phyloP scores from a whole-genome alignment of 106 monocot species.

The Acanthochlamys bracteata region DNA sequence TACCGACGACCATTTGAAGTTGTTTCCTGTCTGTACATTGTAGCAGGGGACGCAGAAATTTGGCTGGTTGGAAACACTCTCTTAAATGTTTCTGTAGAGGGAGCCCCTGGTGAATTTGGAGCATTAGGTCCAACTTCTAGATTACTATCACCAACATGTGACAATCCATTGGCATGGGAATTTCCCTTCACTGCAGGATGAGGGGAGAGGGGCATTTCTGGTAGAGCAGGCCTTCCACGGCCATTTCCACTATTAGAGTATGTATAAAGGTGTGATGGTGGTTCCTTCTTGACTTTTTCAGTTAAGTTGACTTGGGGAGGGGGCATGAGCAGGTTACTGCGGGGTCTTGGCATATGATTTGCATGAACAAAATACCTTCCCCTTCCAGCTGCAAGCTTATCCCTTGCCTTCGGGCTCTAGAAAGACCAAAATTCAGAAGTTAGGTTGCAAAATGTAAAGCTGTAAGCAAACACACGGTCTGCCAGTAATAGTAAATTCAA shows the following conservation, averaged over 20 bases:
- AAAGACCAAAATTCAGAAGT: too few species aligned
- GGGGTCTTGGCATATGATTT: slow-evolving; percentile 13
- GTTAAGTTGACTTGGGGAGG: slow-evolving; percentile 8
- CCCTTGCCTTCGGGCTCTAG: slow-evolving; percentile 4
- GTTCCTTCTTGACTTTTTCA: slow-evolving; percentile 17
- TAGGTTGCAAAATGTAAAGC: too few species aligned
- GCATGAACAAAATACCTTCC: slow-evolving; percentile 17
- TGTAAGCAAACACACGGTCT: too few species aligned
- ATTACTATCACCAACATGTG: slow-evolving; percentile 2
- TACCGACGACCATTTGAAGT: slow-evolving; percentile 25
- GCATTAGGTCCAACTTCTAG: slow-evolving; percentile 55
- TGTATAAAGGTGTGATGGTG: slow-evolving; percentile 5
- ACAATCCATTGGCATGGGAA: slow-evolving; percentile 17
- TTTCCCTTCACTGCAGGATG: slow-evolving; percentile 13
- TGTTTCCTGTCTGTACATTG: slow-evolving; percentile 3
- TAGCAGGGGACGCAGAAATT: slow-evolving; percentile 13
- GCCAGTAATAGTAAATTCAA: too few species aligned
- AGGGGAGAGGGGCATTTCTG: slow-evolving; percentile 10
- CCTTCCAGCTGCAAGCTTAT: slow-evolving; percentile 29
- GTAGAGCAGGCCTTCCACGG: slow-evolving; percentile 13
- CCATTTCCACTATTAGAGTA: slow-evolving; percentile 17
- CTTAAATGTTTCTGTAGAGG: slow-evolving; percentile 9
- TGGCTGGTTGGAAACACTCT: neutral
- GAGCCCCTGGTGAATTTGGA: slow-evolving; percentile 12
- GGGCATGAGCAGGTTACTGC: slow-evolving; percentile 14